These are phyloP conservation scores for Teunomyces gatunensis DNA, from an alignment of 805 yeast species.

Conservation along the genomic window DNA sequence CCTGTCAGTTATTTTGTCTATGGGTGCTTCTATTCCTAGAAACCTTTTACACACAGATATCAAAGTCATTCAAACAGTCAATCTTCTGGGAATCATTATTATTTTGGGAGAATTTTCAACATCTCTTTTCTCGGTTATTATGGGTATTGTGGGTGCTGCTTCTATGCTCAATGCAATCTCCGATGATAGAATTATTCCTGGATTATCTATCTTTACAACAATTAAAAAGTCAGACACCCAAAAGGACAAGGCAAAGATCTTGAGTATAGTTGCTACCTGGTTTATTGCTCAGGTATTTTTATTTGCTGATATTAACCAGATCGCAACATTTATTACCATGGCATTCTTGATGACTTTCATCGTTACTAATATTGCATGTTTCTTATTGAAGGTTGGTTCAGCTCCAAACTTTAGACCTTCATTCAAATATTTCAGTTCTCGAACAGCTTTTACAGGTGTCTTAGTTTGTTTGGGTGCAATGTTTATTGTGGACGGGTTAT, in stretches of 20 bases:
- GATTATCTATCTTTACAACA: conserved; percentile 51
- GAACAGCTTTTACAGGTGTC: conserved; percentile 79
- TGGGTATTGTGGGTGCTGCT: conserved; percentile 96
- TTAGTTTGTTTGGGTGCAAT: conserved; percentile 71
- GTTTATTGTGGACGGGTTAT: conserved; percentile 91
- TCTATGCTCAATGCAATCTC: conserved; percentile 89
- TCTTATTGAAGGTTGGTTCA: conserved; percentile 77
- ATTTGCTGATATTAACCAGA: conserved; percentile 87
- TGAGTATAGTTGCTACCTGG: conserved; percentile 76
- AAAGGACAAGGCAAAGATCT: conserved; percentile 54
- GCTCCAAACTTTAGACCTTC: conserved; percentile 99
- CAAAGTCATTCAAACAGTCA: conserved; percentile 81
- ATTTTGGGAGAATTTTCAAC: conserved; percentile 90
- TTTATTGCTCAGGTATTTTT: conserved; percentile 77
- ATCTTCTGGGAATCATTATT: conserved; percentile 63
- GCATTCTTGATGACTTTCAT: conserved; percentile 95
- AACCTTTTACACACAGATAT: conserved; percentile 73
- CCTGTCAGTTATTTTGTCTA: conserved; percentile 71
- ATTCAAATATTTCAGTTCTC: conserved; percentile 78
- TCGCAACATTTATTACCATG: conserved; percentile 95
- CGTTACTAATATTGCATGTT: conserved; percentile 92
- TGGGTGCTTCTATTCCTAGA: conserved; percentile 81
- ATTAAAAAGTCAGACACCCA: conserved; percentile 39
- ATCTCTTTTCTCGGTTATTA: conserved; percentile 86
- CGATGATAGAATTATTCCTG: conserved; percentile 84